Percentiles rank a stretch among this genome's conserved stretches.
These are phyloP conservation scores for Thalassiosira mediterranea DNA, from an alignment of 352 stramenopile species.

Conservation along the genomic window DNA sequence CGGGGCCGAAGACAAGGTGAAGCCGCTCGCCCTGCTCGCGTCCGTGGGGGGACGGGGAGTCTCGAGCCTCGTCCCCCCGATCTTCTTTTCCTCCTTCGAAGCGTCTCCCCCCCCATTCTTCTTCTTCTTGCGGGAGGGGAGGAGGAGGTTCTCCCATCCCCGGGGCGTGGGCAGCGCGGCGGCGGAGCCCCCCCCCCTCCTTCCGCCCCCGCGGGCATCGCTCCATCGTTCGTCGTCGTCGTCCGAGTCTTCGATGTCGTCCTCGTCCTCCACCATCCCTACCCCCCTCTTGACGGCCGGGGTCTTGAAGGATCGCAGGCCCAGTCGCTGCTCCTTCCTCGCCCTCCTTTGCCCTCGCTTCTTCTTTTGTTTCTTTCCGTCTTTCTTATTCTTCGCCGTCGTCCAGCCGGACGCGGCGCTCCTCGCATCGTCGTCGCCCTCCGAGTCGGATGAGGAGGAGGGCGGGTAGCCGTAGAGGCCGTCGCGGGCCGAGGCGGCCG, in stretches of 20 bases:
- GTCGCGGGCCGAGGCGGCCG: too few relatives aligned
- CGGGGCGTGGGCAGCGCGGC: slow-evolving; percentile 10
- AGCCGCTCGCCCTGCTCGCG: slow-evolving; percentile 27
- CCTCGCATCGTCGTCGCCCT: slow-evolving; percentile 2
- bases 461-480: slow-evolving; percentile 49
- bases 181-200: not conserved
- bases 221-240: not conserved
- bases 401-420: too few relatives aligned
- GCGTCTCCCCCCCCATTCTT: too few relatives aligned
- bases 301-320: slow-evolving; percentile 2
- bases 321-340: slow-evolving; percentile 6
- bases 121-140: too few relatives aligned
- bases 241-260: not conserved
- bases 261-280: slow-evolving; percentile 8
- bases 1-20: slow-evolving; percentile 38
- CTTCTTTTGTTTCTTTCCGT: too few relatives aligned
- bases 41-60: slow-evolving; percentile 19
- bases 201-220: slow-evolving; percentile 1
- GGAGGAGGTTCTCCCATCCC: slow-evolving; percentile 26
- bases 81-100: too few relatives aligned
- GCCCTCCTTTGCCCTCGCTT: not conserved
- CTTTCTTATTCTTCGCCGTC: too few relatives aligned
- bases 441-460: slow-evolving; percentile 25
- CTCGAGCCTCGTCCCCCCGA: too few relatives aligned
- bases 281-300: not conserved